Evolutionary conservation across 2,329 filamentous ascomycete species (phyloP).

Genomic region (Sarocladium strictum): DNA sequence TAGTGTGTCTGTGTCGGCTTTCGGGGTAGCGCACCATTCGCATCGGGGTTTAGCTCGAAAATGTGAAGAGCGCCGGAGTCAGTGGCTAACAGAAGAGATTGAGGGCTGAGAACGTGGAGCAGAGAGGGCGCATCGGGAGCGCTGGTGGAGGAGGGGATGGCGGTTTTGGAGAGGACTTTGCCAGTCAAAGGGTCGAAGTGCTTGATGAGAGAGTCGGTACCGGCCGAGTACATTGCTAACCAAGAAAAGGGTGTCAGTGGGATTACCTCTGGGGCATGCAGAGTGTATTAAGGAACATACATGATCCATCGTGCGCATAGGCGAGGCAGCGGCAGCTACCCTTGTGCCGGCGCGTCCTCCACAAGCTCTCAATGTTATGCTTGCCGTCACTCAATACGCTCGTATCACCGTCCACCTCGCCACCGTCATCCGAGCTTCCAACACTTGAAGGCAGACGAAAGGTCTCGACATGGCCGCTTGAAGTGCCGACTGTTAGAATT

Average conservation of each 20-base stretch:
- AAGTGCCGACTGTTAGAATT: conserved; percentile 78
- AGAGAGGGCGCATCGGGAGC: conserved; percentile 69
- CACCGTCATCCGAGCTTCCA: conserved; percentile 17
- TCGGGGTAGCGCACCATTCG: conserved; percentile 40
- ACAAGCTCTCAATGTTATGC: conserved; percentile 73
- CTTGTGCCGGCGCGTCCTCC: conserved; percentile 87
- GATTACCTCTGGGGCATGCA: too few relatives aligned
- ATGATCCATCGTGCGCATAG: conserved; percentile 68
- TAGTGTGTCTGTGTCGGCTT: conserved; percentile 74
- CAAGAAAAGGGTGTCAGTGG: too few relatives aligned
- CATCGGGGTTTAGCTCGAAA: conserved; percentile 62
- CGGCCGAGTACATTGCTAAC: conserved; percentile 60
- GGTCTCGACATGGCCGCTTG: conserved; percentile 78
- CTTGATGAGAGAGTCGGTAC: conserved; percentile 53
- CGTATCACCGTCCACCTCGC: conserved; percentile 41
- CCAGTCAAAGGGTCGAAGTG: conserved; percentile 53
- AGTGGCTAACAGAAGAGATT: conserved; percentile 81
- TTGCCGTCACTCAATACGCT: conserved; percentile 55
- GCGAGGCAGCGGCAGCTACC: conserved; percentile 81
- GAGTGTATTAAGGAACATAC: not conserved
- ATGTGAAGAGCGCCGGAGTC: conserved; percentile 87
- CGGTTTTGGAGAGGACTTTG: conserved; percentile 74
- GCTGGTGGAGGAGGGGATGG: conserved; percentile 55
- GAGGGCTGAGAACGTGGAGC: conserved; percentile 77
- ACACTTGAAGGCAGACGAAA: conserved; percentile 61